Evolutionary conservation across 306 rosid genomes (phyloP), one percentile per base, ranked within the genome.

Genomic region (Vigna angularis): DNA sequence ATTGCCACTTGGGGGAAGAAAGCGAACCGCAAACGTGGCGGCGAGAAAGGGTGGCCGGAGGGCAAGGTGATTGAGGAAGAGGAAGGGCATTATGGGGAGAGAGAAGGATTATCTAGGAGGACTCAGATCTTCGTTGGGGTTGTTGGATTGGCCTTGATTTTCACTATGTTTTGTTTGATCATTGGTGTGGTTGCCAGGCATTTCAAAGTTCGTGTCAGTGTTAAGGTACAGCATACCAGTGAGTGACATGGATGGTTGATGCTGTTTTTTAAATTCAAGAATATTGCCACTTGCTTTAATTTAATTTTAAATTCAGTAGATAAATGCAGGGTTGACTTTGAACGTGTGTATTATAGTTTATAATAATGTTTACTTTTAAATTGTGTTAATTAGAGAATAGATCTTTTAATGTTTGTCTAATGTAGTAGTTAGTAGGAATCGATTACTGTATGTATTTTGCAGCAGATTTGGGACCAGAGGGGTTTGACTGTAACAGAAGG

Each of bases 51-150:
- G 9, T 92, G 93, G 96, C 86, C 88, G 4, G 87, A 88, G 18
- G 78, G 91, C 63, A 85, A 84, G 52, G 98, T 92, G 57, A 89
- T 94, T 1, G 83, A 88, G 15, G 97, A 94, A 78, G 97, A 94
- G 49, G 91, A 81, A 5, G 88, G 83, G n/a, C 83, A 84, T 45
- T 84, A 58, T 40, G 84, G 36, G 2, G 48, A 76, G 0, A 20
- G 26, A 44, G 42, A 77, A 36, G 92, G 93, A 0, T n/a, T 87
- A 20, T 66, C 94, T 0, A 83, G 92, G 28, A 76, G 86, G 74
- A 84, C 85, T 56, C 97, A 88, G 82, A 49, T 87, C 63, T 69
- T 84, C 24, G 16, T 90, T 79, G 92, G 77, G 47, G 11, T 90
- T 50, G n/a, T 88, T 73, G 95, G 84, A 7, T 84, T 92, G 73